Evolutionary conservation across 2,329 filamentous ascomycete genomes (phyloP).

Genomic region (Parastagonospora nodorum): DNA sequence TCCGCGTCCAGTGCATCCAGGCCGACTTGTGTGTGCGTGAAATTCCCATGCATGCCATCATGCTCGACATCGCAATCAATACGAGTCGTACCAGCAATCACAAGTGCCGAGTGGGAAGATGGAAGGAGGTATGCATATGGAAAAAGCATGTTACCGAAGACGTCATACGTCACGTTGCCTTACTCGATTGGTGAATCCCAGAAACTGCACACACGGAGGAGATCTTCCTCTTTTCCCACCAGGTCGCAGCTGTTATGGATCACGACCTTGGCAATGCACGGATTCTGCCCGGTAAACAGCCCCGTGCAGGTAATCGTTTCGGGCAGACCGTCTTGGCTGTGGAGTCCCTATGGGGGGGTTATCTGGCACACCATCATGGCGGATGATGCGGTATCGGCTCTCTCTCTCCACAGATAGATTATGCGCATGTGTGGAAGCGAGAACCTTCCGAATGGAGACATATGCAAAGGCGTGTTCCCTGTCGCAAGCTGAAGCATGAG

Average conservation of each 20-base stretch:
- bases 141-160: neutral
- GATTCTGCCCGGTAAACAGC: neutral
- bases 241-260: too few species aligned
- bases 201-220: too few species aligned
- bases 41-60: neutral
- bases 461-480: neutral
- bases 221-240: too few species aligned
- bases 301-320: conserved; percentile 1
- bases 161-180: conserved; percentile 1
- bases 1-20: neutral
- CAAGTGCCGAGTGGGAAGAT: neutral
- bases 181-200: neutral
- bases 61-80: neutral
- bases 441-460: conserved; percentile 8
- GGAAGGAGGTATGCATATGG: neutral
- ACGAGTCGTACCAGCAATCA: neutral
- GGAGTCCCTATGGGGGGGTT: conserved; percentile 13
- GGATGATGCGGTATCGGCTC: conserved; percentile 17
- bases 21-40: neutral
- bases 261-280: neutral
- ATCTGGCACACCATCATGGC: conserved; percentile 18
- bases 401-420: conserved; percentile 5
- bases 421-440: conserved; percentile 4
- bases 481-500: neutral
- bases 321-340: conserved; percentile 13